Base-by-base conservation (phyloP, 345 rosid species). In the Linum tenue region DNA sequence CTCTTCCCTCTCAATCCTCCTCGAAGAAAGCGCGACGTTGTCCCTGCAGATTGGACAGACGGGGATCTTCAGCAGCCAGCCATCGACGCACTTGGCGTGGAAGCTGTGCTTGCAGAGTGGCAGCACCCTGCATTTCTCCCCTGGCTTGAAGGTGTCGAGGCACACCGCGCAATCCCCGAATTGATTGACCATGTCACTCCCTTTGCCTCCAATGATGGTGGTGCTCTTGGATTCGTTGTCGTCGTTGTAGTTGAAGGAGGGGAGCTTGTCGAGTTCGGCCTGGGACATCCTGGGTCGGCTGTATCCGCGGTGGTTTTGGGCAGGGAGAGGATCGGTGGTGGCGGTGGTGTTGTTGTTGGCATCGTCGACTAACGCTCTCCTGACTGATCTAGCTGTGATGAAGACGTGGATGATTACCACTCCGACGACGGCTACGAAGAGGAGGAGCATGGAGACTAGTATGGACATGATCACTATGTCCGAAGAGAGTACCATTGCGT, bases 41-140 rank as follows among this genome's bases (percentile, higher is more conserved):
- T 75, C 65, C 73, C 89, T 76, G 64, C 89, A 81, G 44, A 82
- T 76, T 5, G 89, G 87, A 53, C 92, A 84, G 41, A 70, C 76
- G 48, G 89, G 83, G 56, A 67, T 78, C 78, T 74, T 82, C 73
- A 84, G 8, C 56, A 82, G 80, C 89, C 89, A 84, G 0, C 67
- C 63, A 72, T 86, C 89, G 14, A 86, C 73, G 50, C 85, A 82
- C 31, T 75, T 60, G 2, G 83, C 78, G 57, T 84, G 92, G 63
- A 86, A 86, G 68, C 84, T 82, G 65, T 86, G 89, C 15, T 55
- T 77, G 64, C 89, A 84, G 0, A 69, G 7, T 0, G 91, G 88
- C 80, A 84, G 36, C 59, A 74, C 31, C 73, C 88, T 72, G 58
- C 91, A 84, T 75, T 71, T 84, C 7, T 86, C 86, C 8, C 86